A percentile compares a stretch with the other conserved stretches of the same genome.
These are phyloP conservation scores for Xylaria sp. DNA, from an alignment of 2,329 filamentous ascomycete genomes.

Conservation along the genomic window DNA sequence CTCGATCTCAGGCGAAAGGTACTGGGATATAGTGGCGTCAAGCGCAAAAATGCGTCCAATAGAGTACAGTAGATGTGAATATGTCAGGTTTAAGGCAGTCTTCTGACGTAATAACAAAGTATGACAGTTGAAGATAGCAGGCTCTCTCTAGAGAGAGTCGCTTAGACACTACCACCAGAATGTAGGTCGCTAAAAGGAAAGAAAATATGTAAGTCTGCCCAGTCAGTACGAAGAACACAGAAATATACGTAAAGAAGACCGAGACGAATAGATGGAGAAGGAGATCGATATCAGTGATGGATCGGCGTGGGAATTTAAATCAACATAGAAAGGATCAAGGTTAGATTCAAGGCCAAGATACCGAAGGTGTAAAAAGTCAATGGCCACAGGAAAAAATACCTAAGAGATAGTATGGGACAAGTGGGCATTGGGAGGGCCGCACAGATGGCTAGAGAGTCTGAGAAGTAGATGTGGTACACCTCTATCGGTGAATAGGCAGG, in stretches of 20 bases:
- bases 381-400: slow-evolving; percentile 12
- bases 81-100: not conserved
- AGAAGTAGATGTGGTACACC: not conserved
- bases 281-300: slow-evolving; percentile 11
- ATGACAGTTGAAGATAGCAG: slow-evolving; percentile 17
- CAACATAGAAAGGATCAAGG: slow-evolving; percentile 10
- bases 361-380: slow-evolving; percentile 3
- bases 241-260: not conserved
- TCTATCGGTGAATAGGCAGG: not conserved
- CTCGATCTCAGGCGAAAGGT: not conserved
- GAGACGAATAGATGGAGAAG: not conserved
- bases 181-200: not conserved
- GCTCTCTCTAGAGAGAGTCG: not conserved
- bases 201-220: not conserved
- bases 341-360: slow-evolving; percentile 10
- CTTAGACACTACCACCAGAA: not conserved
- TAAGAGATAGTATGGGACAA: slow-evolving; percentile 13
- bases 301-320: slow-evolving; percentile 13
- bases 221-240: slow-evolving; percentile 8
- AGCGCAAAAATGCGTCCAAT: not conserved
- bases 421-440: not conserved
- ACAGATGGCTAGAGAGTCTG: not conserved
- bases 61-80: not conserved
- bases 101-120: not conserved
- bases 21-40: not conserved